phyloP scores from a whole-genome alignment of 1,139 yeast species.

The Hansenula sp. region DNA sequence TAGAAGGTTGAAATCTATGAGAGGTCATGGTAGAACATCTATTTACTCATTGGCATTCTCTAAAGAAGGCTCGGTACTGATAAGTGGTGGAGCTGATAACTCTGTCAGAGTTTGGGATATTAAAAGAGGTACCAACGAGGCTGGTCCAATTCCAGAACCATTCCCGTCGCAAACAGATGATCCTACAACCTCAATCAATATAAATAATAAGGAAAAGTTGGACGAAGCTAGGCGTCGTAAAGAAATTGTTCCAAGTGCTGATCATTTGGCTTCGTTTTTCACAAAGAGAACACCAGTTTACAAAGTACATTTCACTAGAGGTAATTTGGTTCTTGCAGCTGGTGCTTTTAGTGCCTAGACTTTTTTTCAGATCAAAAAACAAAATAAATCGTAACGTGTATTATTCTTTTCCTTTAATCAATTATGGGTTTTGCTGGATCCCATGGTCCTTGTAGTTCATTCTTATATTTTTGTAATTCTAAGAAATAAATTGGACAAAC shows the following conservation, averaged over 20 bases:
- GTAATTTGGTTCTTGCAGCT: constrained; percentile 89
- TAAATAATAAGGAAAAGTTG: constrained; percentile 33
- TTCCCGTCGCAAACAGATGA: constrained; percentile 39
- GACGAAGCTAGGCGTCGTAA: constrained; percentile 48
- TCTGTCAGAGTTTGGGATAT: constrained; percentile 96
- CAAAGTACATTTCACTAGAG: constrained; percentile 85
- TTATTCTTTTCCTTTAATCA: background rate
- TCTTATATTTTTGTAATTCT: constrained; percentile 73
- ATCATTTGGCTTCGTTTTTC: constrained; percentile 90
- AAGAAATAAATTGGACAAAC: constrained; percentile 70
- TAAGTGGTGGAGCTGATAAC: constrained; percentile 91
- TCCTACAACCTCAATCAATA: constrained; percentile 31
- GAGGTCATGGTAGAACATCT: constrained; percentile 89
- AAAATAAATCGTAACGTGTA: background rate
- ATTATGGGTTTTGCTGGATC: constrained; percentile 73
- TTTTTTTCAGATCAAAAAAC: background rate
- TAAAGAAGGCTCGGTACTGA: constrained; percentile 82
- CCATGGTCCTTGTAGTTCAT: constrained; percentile 93
- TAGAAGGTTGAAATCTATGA: constrained; percentile 71
- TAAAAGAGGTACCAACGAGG: constrained; percentile 76
- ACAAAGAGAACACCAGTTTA: constrained; percentile 94
- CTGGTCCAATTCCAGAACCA: constrained; percentile 79
- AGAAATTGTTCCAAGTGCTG: constrained; percentile 77
- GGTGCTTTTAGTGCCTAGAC: constrained; percentile 64
- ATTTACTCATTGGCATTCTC: constrained; percentile 85